phyloP scores from a whole-genome alignment of 2,329 filamentous ascomycete species.

The Fusarium illudens region DNA sequence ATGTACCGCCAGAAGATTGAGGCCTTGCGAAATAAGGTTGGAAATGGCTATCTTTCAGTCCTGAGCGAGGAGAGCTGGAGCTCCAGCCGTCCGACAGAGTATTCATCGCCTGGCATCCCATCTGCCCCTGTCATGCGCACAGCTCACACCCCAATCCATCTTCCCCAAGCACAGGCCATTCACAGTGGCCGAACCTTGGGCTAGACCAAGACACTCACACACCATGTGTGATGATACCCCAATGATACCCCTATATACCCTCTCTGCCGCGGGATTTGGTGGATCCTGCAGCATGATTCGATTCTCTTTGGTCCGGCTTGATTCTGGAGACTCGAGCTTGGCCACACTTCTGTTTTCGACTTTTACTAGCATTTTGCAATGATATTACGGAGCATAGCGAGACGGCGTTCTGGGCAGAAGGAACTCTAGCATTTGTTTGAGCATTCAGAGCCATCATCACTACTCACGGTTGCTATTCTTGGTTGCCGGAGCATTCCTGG shows the following conservation, averaged over 20 bases:
- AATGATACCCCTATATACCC: conserved; percentile 44
- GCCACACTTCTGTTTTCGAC: conserved; percentile 29
- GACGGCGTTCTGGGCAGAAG: conserved; percentile 47
- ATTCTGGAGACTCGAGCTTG: conserved; percentile 25
- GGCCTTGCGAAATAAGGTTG: conserved; percentile 83
- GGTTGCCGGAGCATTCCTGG: conserved; percentile 17
- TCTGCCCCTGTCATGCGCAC: conserved; percentile 43
- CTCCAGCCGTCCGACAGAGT: conserved; percentile 35
- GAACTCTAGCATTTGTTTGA: conserved; percentile 37
- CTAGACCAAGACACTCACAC: conserved; percentile 41
- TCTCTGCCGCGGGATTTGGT: conserved; percentile 29
- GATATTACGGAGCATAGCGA: conserved; percentile 53
- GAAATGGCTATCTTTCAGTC: conserved; percentile 86
- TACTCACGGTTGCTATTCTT: conserved; percentile 26
- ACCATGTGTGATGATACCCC: conserved; percentile 38
- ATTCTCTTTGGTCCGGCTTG: conserved; percentile 33
- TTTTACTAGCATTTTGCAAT: conserved; percentile 36
- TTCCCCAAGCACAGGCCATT: conserved; percentile 56
- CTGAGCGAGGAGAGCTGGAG: conserved; percentile 79
- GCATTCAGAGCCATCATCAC: conserved; percentile 29
- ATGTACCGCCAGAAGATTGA: conserved; percentile 90
- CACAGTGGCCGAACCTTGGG: conserved; percentile 63
- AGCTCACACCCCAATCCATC: conserved; percentile 45
- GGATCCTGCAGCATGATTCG: conserved; percentile 28
- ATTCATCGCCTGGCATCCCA: conserved; percentile 34